Percentiles rank a stretch among this genome's conserved stretches.
Evolutionary conservation across 2,329 filamentous ascomycete species (phyloP).

Genomic region (Fonsecaea erecta): DNA sequence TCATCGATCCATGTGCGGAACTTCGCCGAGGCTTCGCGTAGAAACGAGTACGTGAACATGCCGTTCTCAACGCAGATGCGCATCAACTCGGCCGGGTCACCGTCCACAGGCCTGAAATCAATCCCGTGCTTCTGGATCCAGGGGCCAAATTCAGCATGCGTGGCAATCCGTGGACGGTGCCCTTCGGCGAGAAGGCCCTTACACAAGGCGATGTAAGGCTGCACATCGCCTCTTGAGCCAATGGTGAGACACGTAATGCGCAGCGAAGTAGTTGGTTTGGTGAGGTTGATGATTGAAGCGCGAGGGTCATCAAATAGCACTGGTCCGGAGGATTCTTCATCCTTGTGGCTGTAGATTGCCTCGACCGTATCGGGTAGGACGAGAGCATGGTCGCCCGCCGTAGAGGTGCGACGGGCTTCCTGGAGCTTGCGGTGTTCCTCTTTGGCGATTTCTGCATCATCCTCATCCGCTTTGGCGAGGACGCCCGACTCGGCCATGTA

Average conservation of each 20-base stretch:
- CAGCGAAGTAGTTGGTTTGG: constrained; percentile 76
- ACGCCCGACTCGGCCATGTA: constrained; percentile 72
- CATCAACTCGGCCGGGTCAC: constrained; percentile 94
- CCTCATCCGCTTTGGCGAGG: constrained; percentile 69
- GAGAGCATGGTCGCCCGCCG: constrained; percentile 39
- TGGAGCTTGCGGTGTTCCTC: constrained; percentile 81
- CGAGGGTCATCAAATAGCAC: constrained; percentile 81
- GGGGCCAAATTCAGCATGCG: constrained; percentile 83
- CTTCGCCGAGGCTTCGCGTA: constrained; percentile 81
- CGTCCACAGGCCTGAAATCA: constrained; percentile 84
- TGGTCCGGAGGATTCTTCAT: constrained; percentile 39
- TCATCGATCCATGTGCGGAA: constrained; percentile 97
- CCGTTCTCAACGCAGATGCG: constrained; percentile 94
- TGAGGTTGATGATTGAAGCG: constrained; percentile 84
- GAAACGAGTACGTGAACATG: constrained; percentile 91
- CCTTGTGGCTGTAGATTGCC: constrained; percentile 39
- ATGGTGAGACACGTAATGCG: constrained; percentile 93
- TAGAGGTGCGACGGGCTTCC: constrained; percentile 65
- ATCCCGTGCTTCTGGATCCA: constrained; percentile 96
- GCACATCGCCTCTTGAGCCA: constrained; percentile 91
- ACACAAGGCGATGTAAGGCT: constrained; percentile 95
- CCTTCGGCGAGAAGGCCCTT: constrained; percentile 88
- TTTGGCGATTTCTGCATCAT: constrained; percentile 73
- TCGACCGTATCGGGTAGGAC: constrained; percentile 36
- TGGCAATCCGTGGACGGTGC: constrained; percentile 84